Evolutionary conservation across 331 rosid genomes (phyloP), one percentile per base, ranked within the genome.

Genomic region (Pyracantha coccinea): DNA sequence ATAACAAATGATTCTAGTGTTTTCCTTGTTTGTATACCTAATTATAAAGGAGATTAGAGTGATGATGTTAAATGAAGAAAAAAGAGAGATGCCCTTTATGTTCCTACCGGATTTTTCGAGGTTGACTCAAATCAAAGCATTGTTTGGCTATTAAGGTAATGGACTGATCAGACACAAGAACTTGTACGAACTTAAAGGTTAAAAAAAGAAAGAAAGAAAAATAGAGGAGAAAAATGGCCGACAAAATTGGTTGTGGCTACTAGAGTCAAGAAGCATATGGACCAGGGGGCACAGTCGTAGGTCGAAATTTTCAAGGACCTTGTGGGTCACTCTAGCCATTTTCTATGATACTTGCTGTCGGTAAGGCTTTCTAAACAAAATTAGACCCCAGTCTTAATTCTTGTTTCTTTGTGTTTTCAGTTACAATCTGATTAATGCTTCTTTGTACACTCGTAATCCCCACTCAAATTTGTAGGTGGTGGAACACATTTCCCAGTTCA

Each of bases 311-410:
- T 23, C 16, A 13, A 68, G 84, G 62, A 79, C 86, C 85, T 61
- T 72, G 88, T 86, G 91, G 93, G 91, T 77, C 95, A 35, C 68
- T 58, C 47, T 66, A 61, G 62, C 86, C 92, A 88, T 87, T 88
- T 77, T 68, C 84, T 77, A 45, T 81, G 29, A 77, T 79, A 84
- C 79, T 84, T 85, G 78, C 72, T 87, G 96, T 91, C 94, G 90
- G 96, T 67, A 64, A 62, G 70, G 71, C 35, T 50, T 63, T 28
- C 53, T 63, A 68, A 55, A 70, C 72, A 71, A 66, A 55, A 47
- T 24, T 71, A 64, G 45, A 69, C 28, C 59, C 50, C 2, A 24
- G 59, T 44, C 35, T 41, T 17, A 7, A n/a, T 50, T 29, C 72
- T 80, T 64, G 28, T 33, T 64, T 85, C 27, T 31, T 31, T 72